Base-by-base conservation (phyloP, 2,329 filamentous ascomycete species). In the Penicillium janthinellum region DNA sequence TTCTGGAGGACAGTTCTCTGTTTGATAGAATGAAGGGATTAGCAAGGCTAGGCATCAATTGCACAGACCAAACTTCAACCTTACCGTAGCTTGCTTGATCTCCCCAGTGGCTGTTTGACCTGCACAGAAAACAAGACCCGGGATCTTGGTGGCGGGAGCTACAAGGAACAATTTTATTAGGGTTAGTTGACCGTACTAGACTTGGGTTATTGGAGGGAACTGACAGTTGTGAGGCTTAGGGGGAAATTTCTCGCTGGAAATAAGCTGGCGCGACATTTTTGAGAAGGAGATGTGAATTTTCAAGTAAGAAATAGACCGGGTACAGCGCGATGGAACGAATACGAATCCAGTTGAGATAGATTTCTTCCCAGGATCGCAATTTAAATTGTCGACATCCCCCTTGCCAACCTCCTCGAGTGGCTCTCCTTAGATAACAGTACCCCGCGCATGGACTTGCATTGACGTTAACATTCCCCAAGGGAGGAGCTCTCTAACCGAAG, bases 71-170 rank as follows among this genome's bases (percentile, higher is more conserved):
- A 37, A 12, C 2, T 15, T 12, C 2, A n/a, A 37, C 64, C 74
- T 57, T 63, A 79, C 78, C 14, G 78, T 80, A 39, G 79, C 79
- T 58, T 79, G 75, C 67, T 79, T 80, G 54, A 81, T 81, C 61
- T 81, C 79, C 54, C 79, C 79, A 7, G 78, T 80, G n/a, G 78
- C 79, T n/a, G 79, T 81, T 66, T 81, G 79, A 3, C 79, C 79
- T 5, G 79, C 79, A 35, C 76, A 78, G 64, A 81, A 81, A 51
- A 81, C 78, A 15, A 81, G 78, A 28, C 79, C 79, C 0, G 79
- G 78, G 4, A 81, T 73, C 59, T 79, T 80, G 49, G 72, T 70
- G 1, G 79, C 79, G 41, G 79, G 79, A 64, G 42, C 42, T 28
- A 14, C 14, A 45, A 28, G 12, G 5, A 20, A 25, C 42, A 15